phyloP scores from a whole-genome alignment of 768 basidiomycete genomes.

The Fistulinella prunicolor region DNA sequence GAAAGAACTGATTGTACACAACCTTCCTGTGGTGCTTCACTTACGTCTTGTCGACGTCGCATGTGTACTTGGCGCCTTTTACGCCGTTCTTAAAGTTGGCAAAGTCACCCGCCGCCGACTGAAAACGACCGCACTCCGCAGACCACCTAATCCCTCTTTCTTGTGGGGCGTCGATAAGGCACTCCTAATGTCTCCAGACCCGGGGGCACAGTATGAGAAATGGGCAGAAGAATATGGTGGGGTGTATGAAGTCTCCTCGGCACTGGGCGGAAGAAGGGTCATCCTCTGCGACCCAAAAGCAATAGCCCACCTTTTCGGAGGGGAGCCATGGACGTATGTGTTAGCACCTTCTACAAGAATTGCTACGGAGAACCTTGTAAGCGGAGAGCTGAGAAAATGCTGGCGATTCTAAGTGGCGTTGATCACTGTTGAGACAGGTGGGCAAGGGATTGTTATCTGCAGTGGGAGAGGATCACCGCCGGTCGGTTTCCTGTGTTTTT shows the following conservation, averaged over 20 bases:
- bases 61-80: slow-evolving; percentile 3
- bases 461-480: slow-evolving; percentile 43
- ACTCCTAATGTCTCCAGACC: slow-evolving; percentile 15
- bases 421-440: slow-evolving; percentile 12
- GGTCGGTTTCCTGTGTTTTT: slow-evolving; percentile 20
- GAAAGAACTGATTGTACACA: too few species aligned
- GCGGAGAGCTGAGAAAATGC: neutral
- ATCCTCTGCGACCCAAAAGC: slow-evolving; percentile 50
- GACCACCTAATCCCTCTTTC: slow-evolving; percentile 18
- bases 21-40: too few species aligned
- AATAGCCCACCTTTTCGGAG: slow-evolving; percentile 46
- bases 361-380: slow-evolving; percentile 25
- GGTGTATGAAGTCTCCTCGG: slow-evolving; percentile 40
- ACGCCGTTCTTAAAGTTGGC: slow-evolving; percentile 6
- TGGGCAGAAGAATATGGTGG: slow-evolving; percentile 51
- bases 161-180: slow-evolving; percentile 13
- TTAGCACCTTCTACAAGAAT: slow-evolving; percentile 19
- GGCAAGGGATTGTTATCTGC: slow-evolving; percentile 40
- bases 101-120: slow-evolving; percentile 1
- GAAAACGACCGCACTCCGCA: slow-evolving; percentile 21
- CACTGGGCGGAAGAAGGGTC: slow-evolving; percentile 35
- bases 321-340: slow-evolving; percentile 43
- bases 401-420: neutral
- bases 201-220: slow-evolving; percentile 38
- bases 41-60: slow-evolving; percentile 1